Evolutionary conservation across 371 early-diverging fungal genomes (phyloP).

Genomic region (Zopfochytrium polystomum): DNA sequence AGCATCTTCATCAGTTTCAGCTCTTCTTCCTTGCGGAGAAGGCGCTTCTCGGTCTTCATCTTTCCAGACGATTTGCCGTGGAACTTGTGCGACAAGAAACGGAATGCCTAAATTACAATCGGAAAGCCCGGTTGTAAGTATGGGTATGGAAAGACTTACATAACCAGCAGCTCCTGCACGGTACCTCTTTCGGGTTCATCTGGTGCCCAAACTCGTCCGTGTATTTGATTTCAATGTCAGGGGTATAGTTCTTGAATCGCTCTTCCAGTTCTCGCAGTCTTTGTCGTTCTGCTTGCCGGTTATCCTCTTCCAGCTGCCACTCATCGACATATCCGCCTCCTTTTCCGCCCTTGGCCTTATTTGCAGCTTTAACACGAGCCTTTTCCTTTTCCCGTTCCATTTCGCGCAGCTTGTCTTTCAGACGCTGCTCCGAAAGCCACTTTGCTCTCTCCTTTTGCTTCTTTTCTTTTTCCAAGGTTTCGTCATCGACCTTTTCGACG

Average conservation of each 20-base stretch:
- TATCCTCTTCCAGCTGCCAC: constrained; percentile 61
- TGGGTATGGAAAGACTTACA: too few relatives aligned
- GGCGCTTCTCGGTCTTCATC: constrained; percentile 87
- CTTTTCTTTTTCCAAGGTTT: constrained; percentile 62
- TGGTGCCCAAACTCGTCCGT: constrained; percentile 80
- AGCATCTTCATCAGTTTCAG: constrained; percentile 71
- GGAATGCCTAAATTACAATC: constrained; percentile 90
- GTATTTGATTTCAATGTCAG: constrained; percentile 86
- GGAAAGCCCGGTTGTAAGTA: neutral
- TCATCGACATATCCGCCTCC: constrained; percentile 34
- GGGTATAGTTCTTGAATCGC: constrained; percentile 85
- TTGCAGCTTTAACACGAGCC: constrained; percentile 46
- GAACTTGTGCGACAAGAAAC: constrained; percentile 89
- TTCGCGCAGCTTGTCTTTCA: constrained; percentile 50
- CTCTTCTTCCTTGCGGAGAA: constrained; percentile 79
- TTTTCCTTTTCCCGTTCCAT: constrained; percentile 53
- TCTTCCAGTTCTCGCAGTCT: constrained; percentile 71
- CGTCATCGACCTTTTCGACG: constrained; percentile 60
- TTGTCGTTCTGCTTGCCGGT: constrained; percentile 53
- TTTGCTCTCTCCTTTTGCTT: constrained; percentile 60
- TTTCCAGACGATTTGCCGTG: constrained; percentile 92
- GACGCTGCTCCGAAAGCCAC: constrained; percentile 69
- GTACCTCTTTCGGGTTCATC: constrained; percentile 77
- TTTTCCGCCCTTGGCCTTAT: constrained; percentile 33
- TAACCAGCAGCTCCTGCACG: too few relatives aligned